Conservation (phyloP, 2,329 filamentous ascomycete genomes). For the Elsinoe arachidis region DNA sequence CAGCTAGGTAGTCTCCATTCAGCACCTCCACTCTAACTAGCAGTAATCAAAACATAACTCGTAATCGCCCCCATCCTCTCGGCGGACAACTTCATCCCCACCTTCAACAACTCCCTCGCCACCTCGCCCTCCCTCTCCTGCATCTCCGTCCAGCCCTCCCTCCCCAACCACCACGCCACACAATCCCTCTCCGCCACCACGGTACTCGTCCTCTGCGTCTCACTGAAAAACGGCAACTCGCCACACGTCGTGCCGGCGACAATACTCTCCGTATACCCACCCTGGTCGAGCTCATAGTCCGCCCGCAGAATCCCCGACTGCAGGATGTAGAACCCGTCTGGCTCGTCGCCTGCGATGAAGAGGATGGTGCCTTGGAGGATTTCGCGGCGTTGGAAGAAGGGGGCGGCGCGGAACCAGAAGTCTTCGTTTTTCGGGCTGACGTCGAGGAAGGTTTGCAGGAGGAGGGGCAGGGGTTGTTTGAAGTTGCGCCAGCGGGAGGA, state of each 20-base stretch:
- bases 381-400: slow-evolving; percentile 65
- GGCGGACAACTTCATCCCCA: slow-evolving; percentile 87
- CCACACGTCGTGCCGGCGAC: slow-evolving; percentile 91
- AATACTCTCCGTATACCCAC: slow-evolving; percentile 80
- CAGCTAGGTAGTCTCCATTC: too few relatives aligned
- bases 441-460: slow-evolving; percentile 91
- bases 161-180: slow-evolving; percentile 72
- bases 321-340: slow-evolving; percentile 81
- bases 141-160: slow-evolving; percentile 61
- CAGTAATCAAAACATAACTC: slow-evolving; percentile 35
- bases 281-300: slow-evolving; percentile 86
- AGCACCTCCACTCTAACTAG: slow-evolving; percentile 23
- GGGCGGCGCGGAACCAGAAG: slow-evolving; percentile 78
- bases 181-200: slow-evolving; percentile 75
- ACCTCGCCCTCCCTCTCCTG: slow-evolving; percentile 67
- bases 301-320: slow-evolving; percentile 82
- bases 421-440: slow-evolving; percentile 80
- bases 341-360: slow-evolving; percentile 65
- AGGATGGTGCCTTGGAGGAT: slow-evolving; percentile 62
- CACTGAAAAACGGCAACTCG: slow-evolving; percentile 91
- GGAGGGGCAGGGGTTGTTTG: slow-evolving; percentile 79
- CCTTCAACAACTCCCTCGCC: slow-evolving; percentile 71
- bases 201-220: slow-evolving; percentile 78
- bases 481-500: slow-evolving; percentile 72
- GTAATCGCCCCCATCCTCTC: slow-evolving; percentile 77